Evolutionary conservation across 768 basidiomycete species (phyloP).

Genomic region (Serendipita indica): DNA sequence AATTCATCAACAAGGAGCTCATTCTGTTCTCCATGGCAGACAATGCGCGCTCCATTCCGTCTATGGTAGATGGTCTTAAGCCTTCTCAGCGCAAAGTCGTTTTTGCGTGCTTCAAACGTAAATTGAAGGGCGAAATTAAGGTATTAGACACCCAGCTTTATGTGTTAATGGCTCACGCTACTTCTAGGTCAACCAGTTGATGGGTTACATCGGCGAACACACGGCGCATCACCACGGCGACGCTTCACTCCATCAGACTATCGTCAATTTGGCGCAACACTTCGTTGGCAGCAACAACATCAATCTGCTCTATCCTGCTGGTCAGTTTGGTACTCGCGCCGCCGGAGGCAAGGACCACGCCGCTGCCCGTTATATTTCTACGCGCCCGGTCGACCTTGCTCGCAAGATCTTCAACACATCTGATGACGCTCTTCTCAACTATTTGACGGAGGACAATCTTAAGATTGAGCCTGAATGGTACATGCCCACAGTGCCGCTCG

Average conservation of each 20-base stretch:
- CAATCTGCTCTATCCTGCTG: constrained; percentile 72
- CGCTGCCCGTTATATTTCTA: constrained; percentile 92
- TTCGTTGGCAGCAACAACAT: constrained; percentile 94
- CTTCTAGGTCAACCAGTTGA: constrained; percentile 73
- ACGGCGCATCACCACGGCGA: constrained; percentile 97
- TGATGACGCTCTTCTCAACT: constrained; percentile 75
- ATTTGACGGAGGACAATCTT: constrained; percentile 72
- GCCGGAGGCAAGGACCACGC: constrained; percentile 91
- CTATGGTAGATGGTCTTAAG: constrained; percentile 84
- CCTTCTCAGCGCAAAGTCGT: constrained; percentile 96
- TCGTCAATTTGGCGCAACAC: constrained; percentile 85
- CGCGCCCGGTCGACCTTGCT: constrained; percentile 57
- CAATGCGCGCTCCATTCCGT: constrained; percentile 95
- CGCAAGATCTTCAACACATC: constrained; percentile 62
- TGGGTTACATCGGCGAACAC: constrained; percentile 88
- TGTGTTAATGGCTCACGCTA: not conserved
- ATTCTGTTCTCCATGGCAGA: constrained; percentile 99
- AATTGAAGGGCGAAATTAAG: constrained; percentile 84
- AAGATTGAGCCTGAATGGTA: constrained; percentile 91
- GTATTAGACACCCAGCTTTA: constrained; percentile 24
- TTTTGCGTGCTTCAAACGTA: constrained; percentile 91
- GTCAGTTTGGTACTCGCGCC: constrained; percentile 86
- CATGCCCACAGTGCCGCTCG: constrained; percentile 74
- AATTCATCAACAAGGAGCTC: constrained; percentile 96
- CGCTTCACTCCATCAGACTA: constrained; percentile 69